A percentile compares a stretch with the other conserved stretches of the same genome.
Evolutionary conservation across 106 monocot genomes (phyloP).

Genomic region (Alisma plantagoaquatica): DNA sequence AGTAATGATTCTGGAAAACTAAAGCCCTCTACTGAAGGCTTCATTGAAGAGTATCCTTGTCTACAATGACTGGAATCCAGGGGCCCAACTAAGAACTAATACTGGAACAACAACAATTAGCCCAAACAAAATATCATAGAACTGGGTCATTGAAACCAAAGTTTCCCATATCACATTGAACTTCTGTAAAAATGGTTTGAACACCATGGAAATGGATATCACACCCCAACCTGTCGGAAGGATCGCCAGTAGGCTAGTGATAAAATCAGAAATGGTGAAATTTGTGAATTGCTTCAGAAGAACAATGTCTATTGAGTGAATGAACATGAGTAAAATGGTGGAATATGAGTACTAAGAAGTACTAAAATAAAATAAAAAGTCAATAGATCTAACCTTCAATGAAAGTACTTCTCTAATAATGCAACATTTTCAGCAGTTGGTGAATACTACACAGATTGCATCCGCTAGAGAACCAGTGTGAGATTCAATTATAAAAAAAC

Average conservation of each 20-base stretch:
- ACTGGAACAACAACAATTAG: constrained; percentile 64
- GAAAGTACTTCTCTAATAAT: no score
- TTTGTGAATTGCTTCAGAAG: constrained; percentile 44
- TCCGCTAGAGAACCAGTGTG: no score
- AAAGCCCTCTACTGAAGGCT: constrained; percentile 84
- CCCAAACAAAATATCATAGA: constrained; percentile 81
- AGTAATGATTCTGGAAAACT: constrained; percentile 67
- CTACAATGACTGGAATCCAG: constrained; percentile 83
- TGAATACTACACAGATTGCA: no score
- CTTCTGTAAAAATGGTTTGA: constrained; percentile 26
- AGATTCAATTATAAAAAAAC: no score
- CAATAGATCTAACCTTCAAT: no score
- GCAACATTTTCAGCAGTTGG: no score
- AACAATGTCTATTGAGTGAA: constrained; percentile 42
- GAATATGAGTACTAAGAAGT: no score
- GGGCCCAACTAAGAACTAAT: constrained; percentile 68
- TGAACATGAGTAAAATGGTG: no score
- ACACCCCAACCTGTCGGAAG: constrained; percentile 79
- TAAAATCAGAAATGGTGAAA: constrained; percentile 45
- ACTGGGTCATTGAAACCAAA: constrained; percentile 47
- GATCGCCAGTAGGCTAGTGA: constrained; percentile 74
- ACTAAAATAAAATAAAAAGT: no score
- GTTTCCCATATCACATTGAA: constrained; percentile 51
- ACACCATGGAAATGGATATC: constrained; percentile 50
- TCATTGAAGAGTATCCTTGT: constrained; percentile 90